Evolutionary conservation across 2,329 filamentous ascomycete species (phyloP), one percentile per base, ranked within the genome.

Genomic region (Coniochaeta prunicola): DNA sequence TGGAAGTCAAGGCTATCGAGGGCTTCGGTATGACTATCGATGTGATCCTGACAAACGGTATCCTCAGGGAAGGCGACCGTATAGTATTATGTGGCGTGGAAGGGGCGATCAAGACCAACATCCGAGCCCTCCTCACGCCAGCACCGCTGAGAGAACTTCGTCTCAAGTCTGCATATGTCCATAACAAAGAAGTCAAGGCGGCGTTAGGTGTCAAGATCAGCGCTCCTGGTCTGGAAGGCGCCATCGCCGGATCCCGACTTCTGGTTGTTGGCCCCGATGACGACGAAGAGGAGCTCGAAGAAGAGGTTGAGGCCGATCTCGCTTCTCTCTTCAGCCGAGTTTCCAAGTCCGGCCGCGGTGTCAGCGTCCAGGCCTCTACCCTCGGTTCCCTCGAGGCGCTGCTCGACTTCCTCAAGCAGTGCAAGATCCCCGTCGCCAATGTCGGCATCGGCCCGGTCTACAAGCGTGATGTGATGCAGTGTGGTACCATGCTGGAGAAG

Each of bases 101-200:
- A 71, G 94, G 96, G 30, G 88, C 92, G 57, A 99, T 99, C 71
- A 85, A 88, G 61, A 99, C 94, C 7, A 97, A 97, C 66, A 94
- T 99, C 68, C 86, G 94, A 77, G 96, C 94, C 15, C 82, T 99
- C 28, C 81, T 99, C 57, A 99, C 94, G 3, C 94, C 94, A 1
- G 92, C 92, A 12, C 90, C 92, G 61, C 86, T 99, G 71, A 94
- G 91, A 71, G 94, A 99, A 73, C 76, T 99, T 64, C 92, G 96
- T 73, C 85, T 99, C 68, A 97, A 97, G 77, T 96, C 92, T 3
- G 84, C 88, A 63, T 99, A 99, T 69, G 93, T 99, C 31, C 96
- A 99, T 80, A 97, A 99, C 80, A 97, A 99, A 80, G 92, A 96
- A 74, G 92, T 97, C 77, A 99, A 97, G 81, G 94, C 96, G 21